A percentile compares a stretch with the other conserved stretches of the same genome.
Evolutionary conservation across 768 basidiomycete genomes (phyloP).

Genomic region (Dioszegia crocea): DNA sequence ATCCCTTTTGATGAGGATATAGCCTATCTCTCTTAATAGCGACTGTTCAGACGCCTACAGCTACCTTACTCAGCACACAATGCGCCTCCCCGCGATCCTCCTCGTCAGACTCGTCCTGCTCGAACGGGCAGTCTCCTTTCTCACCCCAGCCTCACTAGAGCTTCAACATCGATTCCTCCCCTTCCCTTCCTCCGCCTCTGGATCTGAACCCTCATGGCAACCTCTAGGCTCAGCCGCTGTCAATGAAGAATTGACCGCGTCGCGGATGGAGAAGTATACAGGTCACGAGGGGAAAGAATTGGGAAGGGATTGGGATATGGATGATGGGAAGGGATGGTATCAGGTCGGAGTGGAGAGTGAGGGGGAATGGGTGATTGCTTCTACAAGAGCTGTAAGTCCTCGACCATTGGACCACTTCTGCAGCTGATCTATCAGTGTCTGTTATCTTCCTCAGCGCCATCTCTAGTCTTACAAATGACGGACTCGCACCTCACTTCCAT

Average conservation of each 20-base stretch:
- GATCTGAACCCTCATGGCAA: not conserved
- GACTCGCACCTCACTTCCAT: not conserved
- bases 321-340: slow-evolving; percentile 29
- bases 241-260: not conserved
- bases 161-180: slow-evolving; percentile 5
- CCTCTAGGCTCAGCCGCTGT: not conserved
- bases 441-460: not conserved
- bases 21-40: no score
- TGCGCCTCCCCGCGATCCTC: no score
- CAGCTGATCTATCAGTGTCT: not conserved
- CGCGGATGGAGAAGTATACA: not conserved
- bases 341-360: slow-evolving; percentile 22
- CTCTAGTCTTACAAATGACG: not conserved
- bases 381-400: slow-evolving; percentile 23
- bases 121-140: no score
- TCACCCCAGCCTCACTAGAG: no score
- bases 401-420: not conserved
- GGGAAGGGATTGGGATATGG: no score
- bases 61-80: no score
- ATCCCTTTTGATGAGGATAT: no score
- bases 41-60: no score
- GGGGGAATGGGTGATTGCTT: slow-evolving; percentile 21
- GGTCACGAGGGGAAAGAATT: not conserved
- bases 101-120: no score
- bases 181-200: not conserved